Evolutionary conservation across 1,139 yeast species (phyloP), one percentile per base, ranked within the genome.

Genomic region (Taphrina wiesneri): DNA sequence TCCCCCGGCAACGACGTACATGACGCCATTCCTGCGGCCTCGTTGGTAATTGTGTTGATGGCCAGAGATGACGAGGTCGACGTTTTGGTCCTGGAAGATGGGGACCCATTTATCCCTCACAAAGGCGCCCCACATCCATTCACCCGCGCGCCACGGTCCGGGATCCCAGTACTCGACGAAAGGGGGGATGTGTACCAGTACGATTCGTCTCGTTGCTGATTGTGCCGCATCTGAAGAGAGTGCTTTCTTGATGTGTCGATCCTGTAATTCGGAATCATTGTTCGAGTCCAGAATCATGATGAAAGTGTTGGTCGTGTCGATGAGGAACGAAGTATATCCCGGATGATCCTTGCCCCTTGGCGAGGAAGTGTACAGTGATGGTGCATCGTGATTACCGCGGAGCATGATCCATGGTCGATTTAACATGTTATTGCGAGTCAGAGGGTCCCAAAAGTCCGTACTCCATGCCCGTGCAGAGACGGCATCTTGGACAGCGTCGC

Each of bases 41-140:
- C 64, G 64, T 34, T 60, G 64, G 30, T 60, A 60, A 21, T 60
- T 60, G 19, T 60, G 64, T 32, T 60, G 64, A 23, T 60, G 64
- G 7, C 64, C 64, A 3, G 64, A 60, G 13, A 60, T 26, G 51
- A 60, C 64, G 17, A 60, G 43, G 32, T 60, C 64, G 21, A 60
- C 64, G n/a, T 36, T 26, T 15, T 51, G 41, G 23, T 17, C 19
- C 32, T 49, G 41, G 30, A 60, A 60, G 30, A 60, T 17, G 17
- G 64, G 57, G 6, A 36, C 64, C 34, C 47, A 60, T 2, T 43
- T 43, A 25, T 32, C 46, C 28, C 57, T 17, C 26, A 60, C 64
- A 51, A 60, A 19, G 4, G 56, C 13, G 15, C 64, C 64, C 64
- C 64, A 60, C 17, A n/a, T 26, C 15, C 30, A 21, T 17, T 60